Percentiles rank a stretch among this genome's conserved stretches.
Evolutionary conservation across 805 yeast genomes (phyloP).

Genomic region (Kuraishia capsulata): DNA sequence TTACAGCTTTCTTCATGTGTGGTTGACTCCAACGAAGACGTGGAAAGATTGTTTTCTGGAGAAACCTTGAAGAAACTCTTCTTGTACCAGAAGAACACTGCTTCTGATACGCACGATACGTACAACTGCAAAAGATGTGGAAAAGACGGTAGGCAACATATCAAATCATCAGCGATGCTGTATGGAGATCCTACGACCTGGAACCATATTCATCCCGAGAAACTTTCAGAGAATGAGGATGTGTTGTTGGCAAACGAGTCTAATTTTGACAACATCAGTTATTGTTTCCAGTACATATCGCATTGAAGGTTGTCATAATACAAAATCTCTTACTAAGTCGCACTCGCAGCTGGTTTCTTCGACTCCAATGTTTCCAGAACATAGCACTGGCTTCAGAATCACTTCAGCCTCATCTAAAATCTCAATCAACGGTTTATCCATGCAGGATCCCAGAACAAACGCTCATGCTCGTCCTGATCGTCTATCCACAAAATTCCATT

Average conservation of each 20-base stretch:
- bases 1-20: constrained; percentile 90
- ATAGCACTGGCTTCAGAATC: background rate
- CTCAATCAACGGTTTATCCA: constrained; percentile 49
- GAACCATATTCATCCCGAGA: constrained; percentile 76
- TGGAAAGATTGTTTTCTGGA: constrained; percentile 81
- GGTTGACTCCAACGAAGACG: constrained; percentile 93
- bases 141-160: constrained; percentile 43
- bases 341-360: background rate
- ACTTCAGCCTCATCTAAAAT: constrained; percentile 2
- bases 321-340: background rate
- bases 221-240: constrained; percentile 63
- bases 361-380: too few relatives aligned
- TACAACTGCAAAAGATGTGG: constrained; percentile 80
- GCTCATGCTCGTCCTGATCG: constrained; percentile 26
- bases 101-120: constrained; percentile 89
- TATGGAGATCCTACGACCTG: constrained; percentile 97
- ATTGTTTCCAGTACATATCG: constrained; percentile 89
- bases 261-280: constrained; percentile 61
- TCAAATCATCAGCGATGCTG: constrained; percentile 75
- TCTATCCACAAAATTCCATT: constrained; percentile 87
- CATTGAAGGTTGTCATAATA: constrained; percentile 39
- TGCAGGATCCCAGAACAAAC: constrained; percentile 64
- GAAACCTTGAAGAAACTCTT: constrained; percentile 74
- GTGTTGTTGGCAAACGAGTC: constrained; percentile 67
- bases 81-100: constrained; percentile 53